Evolutionary conservation across 306 rosid genomes (phyloP), one percentile per base, ranked within the genome.

Genomic region (Corylus americana): DNA sequence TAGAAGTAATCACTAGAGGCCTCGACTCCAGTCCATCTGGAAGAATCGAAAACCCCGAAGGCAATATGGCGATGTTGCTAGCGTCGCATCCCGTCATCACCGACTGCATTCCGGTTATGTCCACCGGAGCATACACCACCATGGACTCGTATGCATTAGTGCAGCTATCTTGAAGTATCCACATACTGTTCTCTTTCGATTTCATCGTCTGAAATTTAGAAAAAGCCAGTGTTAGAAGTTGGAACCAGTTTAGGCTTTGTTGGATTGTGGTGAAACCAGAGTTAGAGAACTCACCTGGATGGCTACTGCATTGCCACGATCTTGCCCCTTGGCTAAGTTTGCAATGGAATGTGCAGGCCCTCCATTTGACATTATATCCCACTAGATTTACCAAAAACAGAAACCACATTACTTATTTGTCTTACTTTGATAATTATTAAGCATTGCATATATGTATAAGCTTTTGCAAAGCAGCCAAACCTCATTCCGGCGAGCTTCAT

Each of bases 21-120:
- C 97, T 85, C 61, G 96, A 86, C 50, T 93, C 97, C 4, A 87
- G 47, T 4, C 99, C 99, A 47, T 96, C 98, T 1, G 94, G 94
- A 72, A 93, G 87, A 82, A 96, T 91, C 1, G 98, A 96, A 87
- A 96, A 96, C 1, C 99, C 99, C 0, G 97, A 96, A 8, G 99
- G 92, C n/a, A 96, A 84, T 39, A 96, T 77, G 5, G 94, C 88
- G n/a, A 91, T 85, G 81, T 85, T 96, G 93, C 98, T 86, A 3
- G 99, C 90, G 79, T 89, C 92, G 37, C 99, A 91, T 37, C 99
- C 98, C 0, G 97, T 88, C 97, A 93, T 96, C 79, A 89, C 98
- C 0, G 99, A 91, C 86, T 93, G 96, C 86, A 88, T 89, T 31
- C 97, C 94, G 0, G 84, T 11, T 20, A 88, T 87, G 83, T 96